phyloP scores from a whole-genome alignment of 495 filamentous ascomycete genomes.

The Podospora australis region DNA sequence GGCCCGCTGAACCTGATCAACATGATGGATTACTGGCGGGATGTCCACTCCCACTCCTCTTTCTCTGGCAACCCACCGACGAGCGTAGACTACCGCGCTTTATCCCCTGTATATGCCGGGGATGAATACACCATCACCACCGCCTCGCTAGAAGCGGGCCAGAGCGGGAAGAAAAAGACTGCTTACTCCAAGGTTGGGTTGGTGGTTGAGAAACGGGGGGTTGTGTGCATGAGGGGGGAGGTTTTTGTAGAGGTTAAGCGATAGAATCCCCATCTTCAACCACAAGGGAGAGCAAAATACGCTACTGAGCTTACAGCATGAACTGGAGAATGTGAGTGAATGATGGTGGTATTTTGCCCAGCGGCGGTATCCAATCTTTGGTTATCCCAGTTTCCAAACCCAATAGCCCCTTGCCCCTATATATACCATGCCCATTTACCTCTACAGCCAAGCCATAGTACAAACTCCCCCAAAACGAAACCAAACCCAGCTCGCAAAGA shows the following conservation, averaged over 20 bases:
- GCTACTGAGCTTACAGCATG: too few relatives aligned
- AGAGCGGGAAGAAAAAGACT: not conserved
- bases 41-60: constrained; percentile 24
- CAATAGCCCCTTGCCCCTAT: too few relatives aligned
- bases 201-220: constrained; percentile 2
- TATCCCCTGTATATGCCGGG: not conserved
- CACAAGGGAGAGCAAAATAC: too few relatives aligned
- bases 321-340: too few relatives aligned
- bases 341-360: too few relatives aligned
- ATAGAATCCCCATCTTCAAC: not conserved
- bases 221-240: constrained; percentile 4
- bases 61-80: not conserved
- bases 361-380: too few relatives aligned
- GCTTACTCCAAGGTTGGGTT: not conserved
- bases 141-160: not conserved
- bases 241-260: not conserved
- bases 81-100: constrained; percentile 46
- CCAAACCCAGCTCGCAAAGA: too few relatives aligned
- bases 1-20: constrained; percentile 58
- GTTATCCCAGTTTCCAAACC: too few relatives aligned
- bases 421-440: too few relatives aligned
- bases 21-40: constrained; percentile 60
- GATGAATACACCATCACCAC: constrained; percentile 2
- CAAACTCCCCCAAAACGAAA: too few relatives aligned
- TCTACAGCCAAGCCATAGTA: too few relatives aligned